Conservation (phyloP, 2,329 filamentous ascomycete genomes). For the Penicillium sp. region DNA sequence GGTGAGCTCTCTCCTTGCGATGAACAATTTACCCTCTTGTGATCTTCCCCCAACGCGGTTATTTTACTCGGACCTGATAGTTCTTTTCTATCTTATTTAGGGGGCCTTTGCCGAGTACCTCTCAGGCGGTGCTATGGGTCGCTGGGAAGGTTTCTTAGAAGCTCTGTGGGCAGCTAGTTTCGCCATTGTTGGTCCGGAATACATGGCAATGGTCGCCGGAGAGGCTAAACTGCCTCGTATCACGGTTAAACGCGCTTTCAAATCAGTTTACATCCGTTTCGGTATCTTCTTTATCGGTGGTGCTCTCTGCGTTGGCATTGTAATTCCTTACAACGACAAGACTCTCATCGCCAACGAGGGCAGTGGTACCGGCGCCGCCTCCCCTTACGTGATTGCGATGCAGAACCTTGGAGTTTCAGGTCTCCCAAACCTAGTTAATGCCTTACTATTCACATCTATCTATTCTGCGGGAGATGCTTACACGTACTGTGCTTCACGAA, state of each 20-base stretch:
- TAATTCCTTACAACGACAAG: slow-evolving; percentile 63
- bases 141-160: slow-evolving; percentile 53
- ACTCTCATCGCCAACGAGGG: slow-evolving; percentile 56
- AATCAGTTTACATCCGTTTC: slow-evolving; percentile 73
- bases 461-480: slow-evolving; percentile 67
- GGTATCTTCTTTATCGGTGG: slow-evolving; percentile 71
- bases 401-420: slow-evolving; percentile 59
- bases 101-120: slow-evolving; percentile 64
- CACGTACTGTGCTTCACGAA: slow-evolving; percentile 65
- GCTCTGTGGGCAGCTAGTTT: slow-evolving; percentile 68
- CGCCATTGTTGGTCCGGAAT: slow-evolving; percentile 61
- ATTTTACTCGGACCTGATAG: slow-evolving; percentile 39
- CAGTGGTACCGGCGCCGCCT: slow-evolving; percentile 57
- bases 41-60: background rate
- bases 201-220: slow-evolving; percentile 49
- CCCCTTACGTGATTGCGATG: slow-evolving; percentile 67
- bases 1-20: slow-evolving; percentile 51
- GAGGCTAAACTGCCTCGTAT: slow-evolving; percentile 65
- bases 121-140: slow-evolving; percentile 58
- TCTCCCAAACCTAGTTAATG: slow-evolving; percentile 69
- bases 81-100: slow-evolving; percentile 24
- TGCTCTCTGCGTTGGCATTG: slow-evolving; percentile 64
- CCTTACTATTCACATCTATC: slow-evolving; percentile 64
- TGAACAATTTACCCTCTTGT: background rate
- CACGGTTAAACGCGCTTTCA: slow-evolving; percentile 69